Conservation (phyloP, 805 yeast genomes). For the Candida tallmaniae region DNA sequence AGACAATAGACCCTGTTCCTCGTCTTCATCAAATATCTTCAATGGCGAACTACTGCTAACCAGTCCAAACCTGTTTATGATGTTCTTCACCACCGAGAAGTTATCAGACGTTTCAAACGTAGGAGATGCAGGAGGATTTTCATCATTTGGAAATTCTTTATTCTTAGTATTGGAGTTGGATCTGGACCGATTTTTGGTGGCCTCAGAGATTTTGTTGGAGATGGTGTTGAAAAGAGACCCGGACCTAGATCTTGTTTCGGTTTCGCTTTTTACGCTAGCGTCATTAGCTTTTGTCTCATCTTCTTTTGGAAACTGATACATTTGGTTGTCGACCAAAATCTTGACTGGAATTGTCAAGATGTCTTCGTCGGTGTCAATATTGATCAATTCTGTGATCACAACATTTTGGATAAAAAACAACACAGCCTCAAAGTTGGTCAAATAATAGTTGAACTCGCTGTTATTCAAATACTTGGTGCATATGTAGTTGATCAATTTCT, state of each 20-base stretch:
- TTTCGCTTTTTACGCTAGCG: not conserved
- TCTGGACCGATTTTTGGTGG: conserved; percentile 19
- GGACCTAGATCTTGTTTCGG: conserved; percentile 28
- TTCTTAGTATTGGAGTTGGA: conserved; percentile 28
- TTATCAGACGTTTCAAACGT: conserved; percentile 15
- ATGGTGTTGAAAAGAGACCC: conserved; percentile 36
- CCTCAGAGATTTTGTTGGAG: conserved; percentile 26
- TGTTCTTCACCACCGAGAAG: conserved; percentile 27
- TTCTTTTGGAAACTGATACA: conserved; percentile 25
- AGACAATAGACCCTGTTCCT: conserved; percentile 8
- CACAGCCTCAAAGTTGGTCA: conserved; percentile 41
- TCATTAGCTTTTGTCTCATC: not conserved
- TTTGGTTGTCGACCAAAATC: conserved; percentile 24
- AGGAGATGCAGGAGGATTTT: conserved; percentile 1
- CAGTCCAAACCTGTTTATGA: conserved; percentile 31
- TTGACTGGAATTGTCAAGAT: conserved; percentile 20
- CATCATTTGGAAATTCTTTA: conserved; percentile 18
- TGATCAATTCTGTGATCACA: conserved; percentile 25
- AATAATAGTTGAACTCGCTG: conserved; percentile 35
- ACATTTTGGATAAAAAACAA: conserved; percentile 33
- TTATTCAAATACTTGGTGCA: conserved; percentile 26
- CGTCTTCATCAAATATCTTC: conserved; percentile 11
- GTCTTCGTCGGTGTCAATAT: conserved; percentile 8
- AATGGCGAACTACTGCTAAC: conserved; percentile 25
- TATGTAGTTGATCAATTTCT: conserved; percentile 24